Evolutionary conservation across 2,329 filamentous ascomycete species (phyloP).

Genomic region (Triangularia verruculosa): DNA sequence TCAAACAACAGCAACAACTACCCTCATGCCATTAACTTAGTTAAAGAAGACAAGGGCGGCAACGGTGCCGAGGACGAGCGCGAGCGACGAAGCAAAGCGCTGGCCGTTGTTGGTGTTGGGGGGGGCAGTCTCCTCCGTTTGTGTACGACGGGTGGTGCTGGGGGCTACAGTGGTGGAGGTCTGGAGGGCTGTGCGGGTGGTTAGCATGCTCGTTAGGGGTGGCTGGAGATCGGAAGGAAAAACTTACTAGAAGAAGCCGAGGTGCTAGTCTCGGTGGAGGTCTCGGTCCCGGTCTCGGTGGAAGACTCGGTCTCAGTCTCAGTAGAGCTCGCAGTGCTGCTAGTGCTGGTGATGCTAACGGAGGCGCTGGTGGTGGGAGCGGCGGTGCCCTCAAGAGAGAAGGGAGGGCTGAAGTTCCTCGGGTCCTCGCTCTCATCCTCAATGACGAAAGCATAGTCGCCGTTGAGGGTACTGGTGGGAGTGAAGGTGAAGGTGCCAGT

Average conservation of each 20-base stretch:
- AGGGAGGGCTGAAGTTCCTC: conserved; percentile 46
- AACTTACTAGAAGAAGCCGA: conserved; percentile 18
- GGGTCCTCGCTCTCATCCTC: conserved; percentile 33
- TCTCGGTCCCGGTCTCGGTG: conserved; percentile 10
- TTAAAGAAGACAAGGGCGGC: conserved; percentile 43
- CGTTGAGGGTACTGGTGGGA: conserved; percentile 37
- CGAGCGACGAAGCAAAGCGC: conserved; percentile 40
- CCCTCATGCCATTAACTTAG: conserved; percentile 29
- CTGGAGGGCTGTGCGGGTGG: conserved; percentile 10
- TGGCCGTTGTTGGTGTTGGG: conserved; percentile 37
- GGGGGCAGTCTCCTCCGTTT: conserved; percentile 27
- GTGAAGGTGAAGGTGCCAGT: conserved; percentile 41
- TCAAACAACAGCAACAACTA: neutral
- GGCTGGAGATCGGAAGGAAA: too few species aligned
- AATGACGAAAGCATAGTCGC: conserved; percentile 47
- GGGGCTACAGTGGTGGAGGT: conserved; percentile 22
- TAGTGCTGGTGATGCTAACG: conserved; percentile 17
- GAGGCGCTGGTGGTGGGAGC: conserved; percentile 11
- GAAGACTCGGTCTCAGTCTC: conserved; percentile 9
- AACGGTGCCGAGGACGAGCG: conserved; percentile 39
- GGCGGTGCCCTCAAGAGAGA: conserved; percentile 25
- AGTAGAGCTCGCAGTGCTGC: conserved; percentile 21
- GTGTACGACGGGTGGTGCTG: conserved; percentile 19
- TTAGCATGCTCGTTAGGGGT: conserved; percentile 5
- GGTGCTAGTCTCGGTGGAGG: conserved; percentile 7